These are phyloP conservation scores for Drechslerella stenobrocha DNA, from an alignment of 2,329 filamentous ascomycete genomes.

Conservation along the genomic window DNA sequence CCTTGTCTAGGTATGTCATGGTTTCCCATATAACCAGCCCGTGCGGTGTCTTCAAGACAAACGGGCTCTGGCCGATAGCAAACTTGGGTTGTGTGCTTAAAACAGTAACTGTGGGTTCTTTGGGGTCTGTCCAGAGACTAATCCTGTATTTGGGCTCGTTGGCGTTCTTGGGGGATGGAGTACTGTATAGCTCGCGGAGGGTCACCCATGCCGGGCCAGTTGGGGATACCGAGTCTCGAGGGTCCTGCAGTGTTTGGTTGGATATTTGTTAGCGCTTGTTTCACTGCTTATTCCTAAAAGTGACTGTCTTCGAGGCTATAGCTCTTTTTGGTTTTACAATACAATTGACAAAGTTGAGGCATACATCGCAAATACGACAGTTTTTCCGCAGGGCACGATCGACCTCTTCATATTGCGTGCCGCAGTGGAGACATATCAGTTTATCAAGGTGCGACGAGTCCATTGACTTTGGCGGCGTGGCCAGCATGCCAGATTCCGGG, in stretches of 20 bases:
- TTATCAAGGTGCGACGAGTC: slow-evolving; percentile 56
- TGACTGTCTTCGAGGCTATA: too few species aligned
- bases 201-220: slow-evolving; percentile 69
- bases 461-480: slow-evolving; percentile 3
- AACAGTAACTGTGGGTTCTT: slow-evolving; percentile 59
- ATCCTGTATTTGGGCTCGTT: slow-evolving; percentile 60
- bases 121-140: slow-evolving; percentile 59
- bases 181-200: slow-evolving; percentile 57
- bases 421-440: slow-evolving; percentile 68
- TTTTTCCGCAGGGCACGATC: slow-evolving; percentile 60
- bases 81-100: slow-evolving; percentile 64
- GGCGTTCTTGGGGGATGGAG: neutral
- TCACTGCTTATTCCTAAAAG: too few species aligned
- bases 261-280: slow-evolving; percentile 9
- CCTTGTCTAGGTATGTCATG: slow-evolving; percentile 69
- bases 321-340: too few species aligned
- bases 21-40: slow-evolving; percentile 83
- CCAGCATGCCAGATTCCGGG: neutral
- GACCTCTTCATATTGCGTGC: slow-evolving; percentile 67
- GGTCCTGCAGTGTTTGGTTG: slow-evolving; percentile 56
- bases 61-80: slow-evolving; percentile 74
- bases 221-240: slow-evolving; percentile 70
- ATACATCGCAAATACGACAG: slow-evolving; percentile 73
- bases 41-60: slow-evolving; percentile 66
- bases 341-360: too few species aligned